Evolutionary conservation across 1,284 basidiomycete genomes (phyloP).

Genomic region (Porogramme epimiltina): DNA sequence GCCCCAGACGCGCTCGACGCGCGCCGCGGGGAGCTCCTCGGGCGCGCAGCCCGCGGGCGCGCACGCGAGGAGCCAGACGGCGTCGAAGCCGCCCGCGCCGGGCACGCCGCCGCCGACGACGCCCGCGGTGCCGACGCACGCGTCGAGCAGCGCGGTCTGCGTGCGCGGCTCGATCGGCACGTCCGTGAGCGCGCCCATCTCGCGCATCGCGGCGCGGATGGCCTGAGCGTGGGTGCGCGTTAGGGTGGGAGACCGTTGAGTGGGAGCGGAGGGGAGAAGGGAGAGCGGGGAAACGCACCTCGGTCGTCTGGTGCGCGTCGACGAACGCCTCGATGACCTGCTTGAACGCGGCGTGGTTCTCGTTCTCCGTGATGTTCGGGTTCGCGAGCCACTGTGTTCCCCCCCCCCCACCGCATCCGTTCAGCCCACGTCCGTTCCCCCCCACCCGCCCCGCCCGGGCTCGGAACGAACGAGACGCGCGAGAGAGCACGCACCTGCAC

Average conservation of each 20-base stretch:
- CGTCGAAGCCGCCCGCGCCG: constrained; percentile 97
- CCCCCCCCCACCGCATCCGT: not conserved
- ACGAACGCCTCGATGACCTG: constrained; percentile 55
- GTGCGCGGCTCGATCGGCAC: constrained; percentile 92
- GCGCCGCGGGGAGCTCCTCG: constrained; percentile 35
- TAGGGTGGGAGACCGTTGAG: not conserved
- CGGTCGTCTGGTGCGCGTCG: constrained; percentile 54
- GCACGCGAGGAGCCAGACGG: constrained; percentile 88
- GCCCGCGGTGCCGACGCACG: constrained; percentile 76
- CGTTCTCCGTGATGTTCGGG: constrained; percentile 45
- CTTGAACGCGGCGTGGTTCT: constrained; percentile 28
- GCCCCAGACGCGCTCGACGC: constrained; percentile 77
- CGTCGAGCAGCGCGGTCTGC: constrained; percentile 88
- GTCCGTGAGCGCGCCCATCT: constrained; percentile 79
- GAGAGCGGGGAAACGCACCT: constrained; percentile 42
- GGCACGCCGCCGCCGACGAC: constrained; percentile 96
- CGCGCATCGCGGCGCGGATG: constrained; percentile 83
- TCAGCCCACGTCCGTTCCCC: too few relatives aligned
- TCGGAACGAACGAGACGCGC: not conserved
- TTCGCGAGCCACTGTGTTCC: constrained; percentile 56
- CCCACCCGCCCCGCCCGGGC: not conserved
- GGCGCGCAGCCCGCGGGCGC: constrained; percentile 55
- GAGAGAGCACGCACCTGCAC: constrained; percentile 48
- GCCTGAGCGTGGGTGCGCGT: constrained; percentile 42
- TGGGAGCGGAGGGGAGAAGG: not conserved